Conservation (phyloP, 2,329 filamentous ascomycete genomes). For the Pseudophaeomoniella oleicola region DNA sequence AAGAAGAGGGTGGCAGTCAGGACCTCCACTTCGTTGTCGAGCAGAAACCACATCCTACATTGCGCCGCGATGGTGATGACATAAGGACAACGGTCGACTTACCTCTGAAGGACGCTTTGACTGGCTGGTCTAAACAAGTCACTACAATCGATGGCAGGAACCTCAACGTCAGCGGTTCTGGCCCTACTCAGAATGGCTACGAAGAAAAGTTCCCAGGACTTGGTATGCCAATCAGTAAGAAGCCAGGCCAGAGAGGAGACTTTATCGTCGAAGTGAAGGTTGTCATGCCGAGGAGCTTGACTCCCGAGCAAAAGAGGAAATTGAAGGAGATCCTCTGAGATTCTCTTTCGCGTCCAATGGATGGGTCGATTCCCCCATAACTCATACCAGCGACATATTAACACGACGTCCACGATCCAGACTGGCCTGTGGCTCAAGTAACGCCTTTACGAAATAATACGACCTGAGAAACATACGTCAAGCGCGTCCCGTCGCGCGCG, state of each 20-base stretch:
- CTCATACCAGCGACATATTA: too few species aligned
- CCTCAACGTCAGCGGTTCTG: slow-evolving; percentile 61
- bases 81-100: slow-evolving; percentile 66
- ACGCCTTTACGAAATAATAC: too few species aligned
- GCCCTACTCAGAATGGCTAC: slow-evolving; percentile 73
- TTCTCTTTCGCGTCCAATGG: too few species aligned
- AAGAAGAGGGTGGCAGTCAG: slow-evolving; percentile 89
- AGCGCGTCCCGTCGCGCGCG: too few species aligned
- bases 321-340: slow-evolving; percentile 34
- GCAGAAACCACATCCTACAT: slow-evolving; percentile 75
- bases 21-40: slow-evolving; percentile 85
- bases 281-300: slow-evolving; percentile 72
- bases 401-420: too few species aligned
- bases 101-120: slow-evolving; percentile 82
- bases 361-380: too few species aligned
- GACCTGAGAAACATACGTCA: too few species aligned
- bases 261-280: slow-evolving; percentile 85
- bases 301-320: slow-evolving; percentile 61
- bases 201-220: slow-evolving; percentile 67
- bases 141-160: slow-evolving; percentile 86
- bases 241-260: slow-evolving; percentile 68
- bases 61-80: slow-evolving; percentile 78
- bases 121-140: slow-evolving; percentile 85
- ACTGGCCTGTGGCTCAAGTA: too few species aligned
- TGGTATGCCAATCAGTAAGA: slow-evolving; percentile 95